Percentiles rank a stretch among this genome's conserved stretches.
These are phyloP conservation scores for Metarhizium sp. DNA, from an alignment of 2,329 filamentous ascomycete genomes.

Conservation along the genomic window DNA sequence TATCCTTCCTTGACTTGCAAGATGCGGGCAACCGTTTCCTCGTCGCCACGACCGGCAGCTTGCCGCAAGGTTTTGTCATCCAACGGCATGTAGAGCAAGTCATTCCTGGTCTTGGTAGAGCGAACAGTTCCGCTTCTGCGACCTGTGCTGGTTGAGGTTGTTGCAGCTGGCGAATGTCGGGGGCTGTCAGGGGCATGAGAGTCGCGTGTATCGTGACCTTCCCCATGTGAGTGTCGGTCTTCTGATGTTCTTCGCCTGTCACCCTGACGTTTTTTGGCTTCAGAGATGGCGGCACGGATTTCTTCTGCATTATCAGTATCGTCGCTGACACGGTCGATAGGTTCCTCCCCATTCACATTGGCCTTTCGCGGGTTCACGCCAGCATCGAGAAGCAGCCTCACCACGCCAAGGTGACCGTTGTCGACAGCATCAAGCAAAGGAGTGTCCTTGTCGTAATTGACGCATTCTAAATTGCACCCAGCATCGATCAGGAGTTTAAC, in stretches of 20 bases:
- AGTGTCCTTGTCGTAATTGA: conserved; percentile 78
- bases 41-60: conserved; percentile 51
- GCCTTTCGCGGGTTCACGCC: conserved; percentile 87
- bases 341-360: conserved; percentile 88
- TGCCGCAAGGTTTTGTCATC: conserved; percentile 52
- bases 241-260: conserved; percentile 48
- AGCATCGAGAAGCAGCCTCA: conserved; percentile 72
- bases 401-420: conserved; percentile 84
- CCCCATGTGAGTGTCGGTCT: conserved; percentile 41
- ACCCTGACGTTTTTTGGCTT: conserved; percentile 45
- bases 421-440: conserved; percentile 94
- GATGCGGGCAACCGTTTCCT: conserved; percentile 52
- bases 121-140: conserved; percentile 46
- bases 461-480: conserved; percentile 73
- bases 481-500: conserved; percentile 79
- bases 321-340: conserved; percentile 70
- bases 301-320: conserved; percentile 71
- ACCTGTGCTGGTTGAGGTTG: conserved; percentile 24
- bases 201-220: conserved; percentile 37
- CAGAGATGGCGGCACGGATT: conserved; percentile 61
- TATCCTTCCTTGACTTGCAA: conserved; percentile 51
- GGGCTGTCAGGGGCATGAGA: conserved; percentile 50
- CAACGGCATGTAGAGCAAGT: conserved; percentile 52
- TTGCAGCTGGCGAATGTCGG: conserved; percentile 42
- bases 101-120: conserved; percentile 55